These are phyloP conservation scores for Podaxis rugospora DNA, from an alignment of 768 basidiomycete genomes.

Conservation along the genomic window DNA sequence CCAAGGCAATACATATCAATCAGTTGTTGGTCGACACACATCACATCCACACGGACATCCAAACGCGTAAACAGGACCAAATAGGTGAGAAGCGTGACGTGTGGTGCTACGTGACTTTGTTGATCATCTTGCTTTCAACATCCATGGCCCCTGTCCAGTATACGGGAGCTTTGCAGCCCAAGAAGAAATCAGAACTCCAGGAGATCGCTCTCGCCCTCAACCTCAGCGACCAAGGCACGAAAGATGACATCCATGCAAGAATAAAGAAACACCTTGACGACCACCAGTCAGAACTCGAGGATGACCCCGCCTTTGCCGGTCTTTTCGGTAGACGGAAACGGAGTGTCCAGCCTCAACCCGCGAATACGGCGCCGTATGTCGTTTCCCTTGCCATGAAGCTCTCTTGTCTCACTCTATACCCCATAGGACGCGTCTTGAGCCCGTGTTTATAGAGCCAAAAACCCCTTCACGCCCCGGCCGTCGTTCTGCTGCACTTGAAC, in stretches of 20 bases:
- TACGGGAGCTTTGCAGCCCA: slow-evolving; percentile 52
- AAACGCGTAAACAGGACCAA: slow-evolving; percentile 23
- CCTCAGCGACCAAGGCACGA: slow-evolving; percentile 53
- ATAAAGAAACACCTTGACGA: slow-evolving; percentile 60
- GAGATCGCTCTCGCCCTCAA: slow-evolving; percentile 52
- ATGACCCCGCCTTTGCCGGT: slow-evolving; percentile 53
- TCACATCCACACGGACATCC: slow-evolving; percentile 15
- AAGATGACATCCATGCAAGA: slow-evolving; percentile 56
- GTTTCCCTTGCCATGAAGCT: slow-evolving; percentile 8
- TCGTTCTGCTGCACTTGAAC: slow-evolving; percentile 24
- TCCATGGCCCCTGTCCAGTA: slow-evolving; percentile 41
- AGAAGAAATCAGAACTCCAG: slow-evolving; percentile 67
- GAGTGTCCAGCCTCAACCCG: slow-evolving; percentile 34
- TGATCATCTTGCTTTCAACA: slow-evolving; percentile 22
- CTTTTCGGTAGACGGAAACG: slow-evolving; percentile 44
- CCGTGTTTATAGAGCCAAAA: slow-evolving; percentile 18
- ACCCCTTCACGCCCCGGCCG: slow-evolving; percentile 20
- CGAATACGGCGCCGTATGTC: slow-evolving; percentile 12
- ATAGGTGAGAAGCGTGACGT: slow-evolving; percentile 21
- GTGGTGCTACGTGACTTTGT: slow-evolving; percentile 19
- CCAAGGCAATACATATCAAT: not conserved
- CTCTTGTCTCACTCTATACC: slow-evolving; percentile 16
- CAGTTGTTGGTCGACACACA: not conserved
- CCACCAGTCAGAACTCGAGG: slow-evolving; percentile 50
- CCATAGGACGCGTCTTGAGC: slow-evolving; percentile 9